These are phyloP conservation scores for Phyllosticta citribraziliensis DNA, from an alignment of 2,329 filamentous ascomycete genomes.

Conservation along the genomic window DNA sequence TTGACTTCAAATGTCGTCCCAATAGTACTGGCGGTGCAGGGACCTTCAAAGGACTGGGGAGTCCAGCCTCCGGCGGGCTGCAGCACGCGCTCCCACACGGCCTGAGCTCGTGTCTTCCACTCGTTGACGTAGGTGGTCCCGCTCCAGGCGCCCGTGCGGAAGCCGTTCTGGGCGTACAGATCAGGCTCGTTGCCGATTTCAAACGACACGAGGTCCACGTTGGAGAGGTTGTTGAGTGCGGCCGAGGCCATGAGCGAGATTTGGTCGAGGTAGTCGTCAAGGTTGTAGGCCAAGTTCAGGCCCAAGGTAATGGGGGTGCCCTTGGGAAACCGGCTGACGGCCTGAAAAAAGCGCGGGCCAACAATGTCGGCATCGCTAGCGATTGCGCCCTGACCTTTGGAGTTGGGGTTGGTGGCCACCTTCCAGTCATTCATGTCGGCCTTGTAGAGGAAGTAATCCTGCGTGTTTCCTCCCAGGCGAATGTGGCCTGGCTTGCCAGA, in stretches of 20 bases:
- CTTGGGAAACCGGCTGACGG: conserved; percentile 39
- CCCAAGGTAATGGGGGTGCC: conserved; percentile 42
- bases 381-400: conserved; percentile 30
- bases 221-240: conserved; percentile 26
- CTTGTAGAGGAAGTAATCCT: conserved; percentile 41
- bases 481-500: conserved; percentile 40
- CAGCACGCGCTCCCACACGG: conserved; percentile 37
- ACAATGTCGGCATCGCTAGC: conserved; percentile 37
- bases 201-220: conserved; percentile 32
- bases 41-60: conserved; percentile 40
- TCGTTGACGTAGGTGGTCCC: conserved; percentile 36
- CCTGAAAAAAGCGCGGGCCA: conserved; percentile 39
- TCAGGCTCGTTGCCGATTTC: conserved; percentile 37
- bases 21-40: conserved; percentile 41
- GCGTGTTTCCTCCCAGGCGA: conserved; percentile 42
- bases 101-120: conserved; percentile 36
- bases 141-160: conserved; percentile 35
- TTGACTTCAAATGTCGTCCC: conserved; percentile 40
- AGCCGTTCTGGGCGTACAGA: conserved; percentile 34
- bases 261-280: conserved; percentile 33
- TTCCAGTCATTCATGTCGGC: conserved; percentile 25
- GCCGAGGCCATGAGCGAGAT: conserved; percentile 35
- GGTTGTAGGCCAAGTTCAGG: conserved; percentile 40
- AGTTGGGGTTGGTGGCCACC: conserved; percentile 30
- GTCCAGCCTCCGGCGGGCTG: conserved; percentile 26